Evolutionary conservation across 2,329 filamentous ascomycete genomes (phyloP).

Genomic region (Periconia sp.): DNA sequence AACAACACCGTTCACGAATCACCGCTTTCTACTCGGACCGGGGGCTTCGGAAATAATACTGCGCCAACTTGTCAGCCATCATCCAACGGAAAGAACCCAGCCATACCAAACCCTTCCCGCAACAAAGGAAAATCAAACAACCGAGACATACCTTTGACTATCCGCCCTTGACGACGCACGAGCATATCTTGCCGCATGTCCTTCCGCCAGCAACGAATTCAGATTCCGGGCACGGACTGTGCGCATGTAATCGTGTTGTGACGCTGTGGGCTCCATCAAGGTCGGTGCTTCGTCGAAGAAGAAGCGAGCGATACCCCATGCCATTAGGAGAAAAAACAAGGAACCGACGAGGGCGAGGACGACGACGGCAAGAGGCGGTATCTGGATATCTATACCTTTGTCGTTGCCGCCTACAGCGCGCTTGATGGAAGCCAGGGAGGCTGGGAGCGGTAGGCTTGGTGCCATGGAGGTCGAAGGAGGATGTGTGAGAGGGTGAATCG

Average conservation of each 20-base stretch:
- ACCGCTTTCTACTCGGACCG: not conserved
- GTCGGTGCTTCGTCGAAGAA: conserved; percentile 11
- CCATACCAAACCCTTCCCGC: too few relatives aligned
- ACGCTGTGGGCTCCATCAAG: conserved; percentile 13
- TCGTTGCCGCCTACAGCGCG: conserved; percentile 27
- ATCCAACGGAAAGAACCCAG: not conserved
- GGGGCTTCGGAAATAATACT: not conserved
- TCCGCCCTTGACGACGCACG: not conserved
- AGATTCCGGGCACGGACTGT: conserved; percentile 31
- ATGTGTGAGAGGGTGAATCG: too few relatives aligned
- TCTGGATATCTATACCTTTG: conserved; percentile 9
- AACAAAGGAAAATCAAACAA: too few relatives aligned
- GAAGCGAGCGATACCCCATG: conserved; percentile 26
- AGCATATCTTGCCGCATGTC: not conserved
- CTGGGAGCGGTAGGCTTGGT: too few relatives aligned
- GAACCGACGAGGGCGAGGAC: conserved; percentile 33
- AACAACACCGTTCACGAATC: not conserved
- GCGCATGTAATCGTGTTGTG: conserved; percentile 38
- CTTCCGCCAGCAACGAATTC: conserved; percentile 8
- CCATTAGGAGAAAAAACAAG: conserved; percentile 19
- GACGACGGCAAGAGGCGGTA: conserved; percentile 29
- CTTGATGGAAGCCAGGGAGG: not conserved
- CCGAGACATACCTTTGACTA: not conserved
- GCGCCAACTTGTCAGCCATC: not conserved
- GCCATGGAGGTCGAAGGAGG: too few relatives aligned